A percentile compares a stretch with the other conserved stretches of the same genome.
Conservation (phyloP, 2,329 filamentous ascomycete genomes). For the Fusarium sororula region DNA sequence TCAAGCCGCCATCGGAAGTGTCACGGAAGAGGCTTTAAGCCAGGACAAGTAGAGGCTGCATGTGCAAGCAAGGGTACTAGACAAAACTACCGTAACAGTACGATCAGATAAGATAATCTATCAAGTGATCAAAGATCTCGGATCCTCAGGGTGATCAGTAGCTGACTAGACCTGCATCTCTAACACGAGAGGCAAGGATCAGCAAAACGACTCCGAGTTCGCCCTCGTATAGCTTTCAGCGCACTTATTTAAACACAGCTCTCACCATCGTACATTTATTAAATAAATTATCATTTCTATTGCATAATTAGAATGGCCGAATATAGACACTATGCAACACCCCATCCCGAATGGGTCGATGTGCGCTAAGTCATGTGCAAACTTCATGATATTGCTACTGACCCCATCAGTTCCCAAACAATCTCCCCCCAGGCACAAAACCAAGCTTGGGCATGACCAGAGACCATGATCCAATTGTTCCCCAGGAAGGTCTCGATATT, state of each 20-base stretch:
- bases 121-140: background rate
- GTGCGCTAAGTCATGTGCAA: background rate
- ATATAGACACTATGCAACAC: conserved; percentile 14
- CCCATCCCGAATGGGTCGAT: conserved; percentile 17
- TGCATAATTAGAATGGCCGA: conserved; percentile 17
- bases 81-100: background rate
- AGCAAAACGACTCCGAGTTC: background rate
- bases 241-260: background rate
- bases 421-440: conserved; percentile 28
- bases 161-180: background rate
- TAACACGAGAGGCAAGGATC: background rate
- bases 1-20: background rate
- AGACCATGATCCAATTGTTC: conserved; percentile 32
- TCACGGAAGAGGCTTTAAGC: background rate
- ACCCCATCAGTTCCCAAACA: conserved; percentile 39
- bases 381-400: background rate
- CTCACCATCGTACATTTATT: background rate
- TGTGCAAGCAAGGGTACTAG: background rate
- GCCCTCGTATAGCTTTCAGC: background rate
- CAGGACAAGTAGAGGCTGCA: background rate
- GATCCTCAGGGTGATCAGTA: background rate
- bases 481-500: conserved; percentile 35
- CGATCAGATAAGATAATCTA: conserved; percentile 34
- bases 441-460: conserved; percentile 25
- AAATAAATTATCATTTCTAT: background rate